phyloP scores from a whole-genome alignment of 352 stramenopile genomes.

The Plasmopara halstedii region DNA sequence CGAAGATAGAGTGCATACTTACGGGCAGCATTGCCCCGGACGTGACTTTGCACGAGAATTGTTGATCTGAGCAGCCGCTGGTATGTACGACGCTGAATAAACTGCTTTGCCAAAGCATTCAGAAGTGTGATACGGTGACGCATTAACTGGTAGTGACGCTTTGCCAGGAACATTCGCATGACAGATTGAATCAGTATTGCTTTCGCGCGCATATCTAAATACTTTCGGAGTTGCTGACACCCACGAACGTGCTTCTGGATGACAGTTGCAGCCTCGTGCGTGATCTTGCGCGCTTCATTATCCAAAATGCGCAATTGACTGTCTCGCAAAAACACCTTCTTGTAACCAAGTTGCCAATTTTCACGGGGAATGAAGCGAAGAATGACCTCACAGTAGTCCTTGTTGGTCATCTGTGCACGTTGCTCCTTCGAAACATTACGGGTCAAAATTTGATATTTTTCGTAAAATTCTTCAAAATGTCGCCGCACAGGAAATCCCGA shows the following conservation, averaged over 20 bases:
- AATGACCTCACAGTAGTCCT: slow-evolving; percentile 80
- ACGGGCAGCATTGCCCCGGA: slow-evolving; percentile 65
- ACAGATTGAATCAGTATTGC: slow-evolving; percentile 62
- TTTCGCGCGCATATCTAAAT: slow-evolving; percentile 45
- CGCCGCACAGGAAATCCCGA: slow-evolving; percentile 82
- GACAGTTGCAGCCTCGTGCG: slow-evolving; percentile 59
- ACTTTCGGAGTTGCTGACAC: slow-evolving; percentile 60
- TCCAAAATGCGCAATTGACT: slow-evolving; percentile 76
- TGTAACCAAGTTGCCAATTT: slow-evolving; percentile 85
- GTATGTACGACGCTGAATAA: slow-evolving; percentile 69
- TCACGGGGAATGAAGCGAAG: slow-evolving; percentile 67
- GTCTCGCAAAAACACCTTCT: slow-evolving; percentile 85
- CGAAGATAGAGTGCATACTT: slow-evolving; percentile 61
- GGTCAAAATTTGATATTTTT: slow-evolving; percentile 85
- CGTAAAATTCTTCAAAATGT: slow-evolving; percentile 78
- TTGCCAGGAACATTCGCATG: slow-evolving; percentile 62
- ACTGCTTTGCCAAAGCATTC: slow-evolving; percentile 65
- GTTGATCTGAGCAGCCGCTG: slow-evolving; percentile 48
- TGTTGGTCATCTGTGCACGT: slow-evolving; percentile 47
- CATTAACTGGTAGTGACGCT: slow-evolving; percentile 40
- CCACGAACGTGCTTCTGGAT: slow-evolving; percentile 75
- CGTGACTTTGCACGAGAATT: slow-evolving; percentile 65
- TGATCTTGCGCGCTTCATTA: slow-evolving; percentile 82
- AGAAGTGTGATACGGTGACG: slow-evolving; percentile 52
- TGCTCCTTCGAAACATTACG: slow-evolving; percentile 56